phyloP scores from a whole-genome alignment of 768 basidiomycete species.

The Hemileccinum impolitum region DNA sequence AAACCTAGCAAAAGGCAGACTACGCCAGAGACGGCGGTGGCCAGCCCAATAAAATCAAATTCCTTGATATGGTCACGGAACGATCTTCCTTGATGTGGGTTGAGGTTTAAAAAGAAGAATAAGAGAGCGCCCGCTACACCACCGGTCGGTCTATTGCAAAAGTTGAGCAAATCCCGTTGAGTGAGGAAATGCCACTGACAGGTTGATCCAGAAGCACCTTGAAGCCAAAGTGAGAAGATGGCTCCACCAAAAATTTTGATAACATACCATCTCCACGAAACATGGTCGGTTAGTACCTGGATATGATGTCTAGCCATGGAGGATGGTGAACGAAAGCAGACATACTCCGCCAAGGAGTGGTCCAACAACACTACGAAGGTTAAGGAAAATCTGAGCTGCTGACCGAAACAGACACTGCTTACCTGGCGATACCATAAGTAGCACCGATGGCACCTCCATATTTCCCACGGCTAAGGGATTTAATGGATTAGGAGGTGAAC shows the following conservation, averaged over 20 bases:
- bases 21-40: slow-evolving; percentile 33
- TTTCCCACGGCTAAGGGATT: slow-evolving; percentile 33
- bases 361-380: slow-evolving; percentile 35
- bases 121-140: slow-evolving; percentile 30
- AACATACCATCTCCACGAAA: slow-evolving; percentile 40
- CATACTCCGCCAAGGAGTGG: slow-evolving; percentile 40
- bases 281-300: slow-evolving; percentile 34
- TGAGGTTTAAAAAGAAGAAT: slow-evolving; percentile 36
- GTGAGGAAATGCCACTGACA: slow-evolving; percentile 19
- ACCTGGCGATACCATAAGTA: slow-evolving; percentile 41
- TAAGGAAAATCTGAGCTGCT: not conserved
- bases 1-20: slow-evolving; percentile 39
- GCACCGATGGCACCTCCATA: slow-evolving; percentile 37
- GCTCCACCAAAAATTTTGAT: not conserved
- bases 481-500: not conserved
- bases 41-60: slow-evolving; percentile 42
- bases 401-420: not conserved
- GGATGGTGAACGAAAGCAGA: not conserved
- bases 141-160: slow-evolving; percentile 32
- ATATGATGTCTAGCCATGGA: not conserved
- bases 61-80: slow-evolving; percentile 30
- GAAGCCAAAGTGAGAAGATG: slow-evolving; percentile 3
- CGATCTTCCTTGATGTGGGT: slow-evolving; percentile 30
- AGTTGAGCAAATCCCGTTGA: not conserved
- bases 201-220: slow-evolving; percentile 37